Percentiles rank a stretch among this genome's conserved stretches.
phyloP scores from a whole-genome alignment of 805 yeast genomes.

The Tetrapisispora namnaoensis region DNA sequence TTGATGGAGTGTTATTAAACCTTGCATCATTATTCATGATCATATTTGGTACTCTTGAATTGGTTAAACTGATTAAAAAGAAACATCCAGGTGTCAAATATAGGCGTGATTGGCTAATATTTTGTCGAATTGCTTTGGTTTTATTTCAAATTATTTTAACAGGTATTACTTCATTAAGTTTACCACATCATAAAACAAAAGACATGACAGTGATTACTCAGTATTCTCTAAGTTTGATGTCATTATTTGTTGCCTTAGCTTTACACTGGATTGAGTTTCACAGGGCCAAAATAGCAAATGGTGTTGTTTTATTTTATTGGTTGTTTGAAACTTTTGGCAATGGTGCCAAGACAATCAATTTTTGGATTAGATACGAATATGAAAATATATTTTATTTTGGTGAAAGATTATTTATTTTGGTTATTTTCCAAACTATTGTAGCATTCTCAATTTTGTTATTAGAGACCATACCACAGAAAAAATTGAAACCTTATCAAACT shows the following conservation, averaged over 20 bases:
- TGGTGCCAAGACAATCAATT: conserved; percentile 35
- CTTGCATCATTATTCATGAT: conserved; percentile 35
- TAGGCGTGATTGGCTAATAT: conserved; percentile 32
- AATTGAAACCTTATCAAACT: conserved; percentile 35
- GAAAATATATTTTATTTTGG: conserved; percentile 23
- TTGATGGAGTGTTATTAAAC: conserved; percentile 42
- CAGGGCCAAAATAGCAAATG: conserved; percentile 54
- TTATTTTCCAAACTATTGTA: conserved; percentile 26
- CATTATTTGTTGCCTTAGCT: conserved; percentile 40
- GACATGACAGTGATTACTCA: conserved; percentile 17
- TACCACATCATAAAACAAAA: conserved; percentile 12
- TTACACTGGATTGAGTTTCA: conserved; percentile 66
- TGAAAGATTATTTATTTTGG: conserved; percentile 21
- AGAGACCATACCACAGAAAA: conserved; percentile 34
- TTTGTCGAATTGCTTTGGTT: conserved; percentile 29
- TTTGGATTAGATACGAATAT: conserved; percentile 28
- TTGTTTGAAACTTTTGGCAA: conserved; percentile 43
- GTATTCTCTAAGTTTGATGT: conserved; percentile 26
- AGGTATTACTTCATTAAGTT: conserved; percentile 14
- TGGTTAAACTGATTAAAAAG: conserved; percentile 19
- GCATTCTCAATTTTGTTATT: conserved; percentile 27
- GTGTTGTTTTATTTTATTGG: conserved; percentile 71
- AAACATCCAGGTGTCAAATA: conserved; percentile 25
- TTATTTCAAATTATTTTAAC: conserved; percentile 26
- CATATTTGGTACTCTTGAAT: conserved; percentile 33